phyloP scores from a whole-genome alignment of 1,284 basidiomycete species.

The Ustilago vetiveriae region DNA sequence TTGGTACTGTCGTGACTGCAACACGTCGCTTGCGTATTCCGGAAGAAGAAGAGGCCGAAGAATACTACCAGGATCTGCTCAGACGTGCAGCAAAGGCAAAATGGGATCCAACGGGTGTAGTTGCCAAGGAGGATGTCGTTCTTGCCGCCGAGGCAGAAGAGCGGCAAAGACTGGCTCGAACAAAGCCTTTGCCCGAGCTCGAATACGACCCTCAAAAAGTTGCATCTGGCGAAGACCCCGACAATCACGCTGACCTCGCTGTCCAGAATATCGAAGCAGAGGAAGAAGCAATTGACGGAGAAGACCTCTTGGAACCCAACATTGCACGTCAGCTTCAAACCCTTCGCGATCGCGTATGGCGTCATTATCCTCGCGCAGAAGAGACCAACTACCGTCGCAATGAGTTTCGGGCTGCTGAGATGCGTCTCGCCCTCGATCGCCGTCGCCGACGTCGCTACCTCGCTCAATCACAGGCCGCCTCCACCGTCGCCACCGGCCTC shows the following conservation, averaged over 20 bases:
- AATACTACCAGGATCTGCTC: conserved; percentile 53
- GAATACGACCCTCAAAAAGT: conserved; percentile 5
- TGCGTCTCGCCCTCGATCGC: conserved; percentile 53
- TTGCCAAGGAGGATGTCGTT: conserved; percentile 42
- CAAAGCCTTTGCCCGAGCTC: conserved; percentile 16
- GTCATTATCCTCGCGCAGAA: conserved; percentile 63
- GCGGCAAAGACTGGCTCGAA: conserved; percentile 7
- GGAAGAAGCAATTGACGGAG: conserved; percentile 31
- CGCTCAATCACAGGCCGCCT: conserved; percentile 15
- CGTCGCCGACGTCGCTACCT: conserved; percentile 34
- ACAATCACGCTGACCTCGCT: not conserved
- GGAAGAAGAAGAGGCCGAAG: conserved; percentile 43
- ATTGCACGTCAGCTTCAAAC: conserved; percentile 37
- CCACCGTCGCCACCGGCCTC: conserved; percentile 3
- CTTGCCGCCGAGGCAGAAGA: conserved; percentile 29
- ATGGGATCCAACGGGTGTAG: conserved; percentile 39
- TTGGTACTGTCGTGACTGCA: conserved; percentile 64
- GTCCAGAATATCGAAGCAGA: conserved; percentile 5
- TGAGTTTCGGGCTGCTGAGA: conserved; percentile 57
- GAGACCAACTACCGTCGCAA: conserved; percentile 59
- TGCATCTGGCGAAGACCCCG: not conserved
- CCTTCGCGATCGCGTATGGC: conserved; percentile 61
- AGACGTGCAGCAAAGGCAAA: conserved; percentile 33
- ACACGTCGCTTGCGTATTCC: conserved; percentile 31
- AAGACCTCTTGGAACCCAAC: conserved; percentile 39